Conservation (phyloP, 495 filamentous ascomycete genomes). For the Neurospora sp. region DNA sequence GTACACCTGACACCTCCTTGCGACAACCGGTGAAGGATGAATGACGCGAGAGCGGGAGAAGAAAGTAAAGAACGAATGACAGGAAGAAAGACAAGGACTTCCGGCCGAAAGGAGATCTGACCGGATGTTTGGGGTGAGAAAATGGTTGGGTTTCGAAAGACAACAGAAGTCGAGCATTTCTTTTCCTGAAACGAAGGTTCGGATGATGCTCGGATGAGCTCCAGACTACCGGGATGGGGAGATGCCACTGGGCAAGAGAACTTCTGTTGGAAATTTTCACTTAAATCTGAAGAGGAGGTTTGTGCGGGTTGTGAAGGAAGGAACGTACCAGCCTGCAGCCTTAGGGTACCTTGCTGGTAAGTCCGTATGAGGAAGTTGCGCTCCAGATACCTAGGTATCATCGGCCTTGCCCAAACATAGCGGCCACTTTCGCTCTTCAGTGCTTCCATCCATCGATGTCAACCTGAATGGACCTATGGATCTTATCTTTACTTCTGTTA, state of each 20-base stretch:
- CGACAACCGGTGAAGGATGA: not conserved
- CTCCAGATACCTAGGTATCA: not conserved
- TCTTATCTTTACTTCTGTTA: not conserved
- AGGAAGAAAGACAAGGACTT: not conserved
- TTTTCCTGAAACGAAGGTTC: not conserved
- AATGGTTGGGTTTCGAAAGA: not conserved
- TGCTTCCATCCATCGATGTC: not conserved
- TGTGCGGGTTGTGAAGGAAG: not conserved
- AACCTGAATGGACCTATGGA: not conserved
- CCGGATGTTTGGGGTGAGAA: not conserved
- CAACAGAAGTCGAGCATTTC: not conserved
- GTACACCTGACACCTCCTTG: not conserved
- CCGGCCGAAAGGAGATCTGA: not conserved
- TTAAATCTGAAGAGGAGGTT: not conserved
- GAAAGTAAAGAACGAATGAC: not conserved
- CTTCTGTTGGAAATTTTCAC: not conserved
- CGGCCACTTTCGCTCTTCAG: not conserved
- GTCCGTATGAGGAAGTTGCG: not conserved
- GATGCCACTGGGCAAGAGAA: not conserved
- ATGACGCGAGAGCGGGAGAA: not conserved
- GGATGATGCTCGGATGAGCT: not conserved
- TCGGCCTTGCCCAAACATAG: not conserved
- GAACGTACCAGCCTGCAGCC: not conserved
- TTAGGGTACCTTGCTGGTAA: not conserved
- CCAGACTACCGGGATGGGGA: not conserved